Evolutionary conservation across 345 rosid species (phyloP).

Genomic region (Angophora floribunda): DNA sequence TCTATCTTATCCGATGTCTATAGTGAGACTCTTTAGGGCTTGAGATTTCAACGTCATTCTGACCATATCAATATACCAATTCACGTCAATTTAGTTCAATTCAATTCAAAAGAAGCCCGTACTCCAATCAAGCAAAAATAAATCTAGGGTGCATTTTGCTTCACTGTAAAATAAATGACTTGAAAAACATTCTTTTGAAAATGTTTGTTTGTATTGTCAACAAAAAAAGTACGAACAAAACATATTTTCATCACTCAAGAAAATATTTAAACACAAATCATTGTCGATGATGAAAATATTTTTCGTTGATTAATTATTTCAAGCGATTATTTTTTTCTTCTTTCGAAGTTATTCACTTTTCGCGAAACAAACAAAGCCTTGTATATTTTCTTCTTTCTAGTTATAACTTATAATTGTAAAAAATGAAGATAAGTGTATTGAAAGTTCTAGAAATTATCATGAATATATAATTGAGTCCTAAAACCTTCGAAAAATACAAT

Average conservation of each 20-base stretch:
- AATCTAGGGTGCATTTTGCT: no score
- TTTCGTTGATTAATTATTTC: no score
- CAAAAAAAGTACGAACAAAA: background rate
- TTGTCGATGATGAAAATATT: no score
- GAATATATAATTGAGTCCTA: no score
- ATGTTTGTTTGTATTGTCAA: no score
- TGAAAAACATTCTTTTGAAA: background rate
- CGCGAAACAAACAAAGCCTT: no score
- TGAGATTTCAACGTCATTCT: background rate
- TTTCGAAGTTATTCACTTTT: no score
- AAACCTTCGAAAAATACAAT: no score
- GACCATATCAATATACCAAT: background rate
- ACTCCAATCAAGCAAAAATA: no score
- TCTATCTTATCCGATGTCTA: background rate
- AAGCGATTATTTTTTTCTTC: accelerated
- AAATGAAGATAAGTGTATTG: background rate
- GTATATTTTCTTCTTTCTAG: background rate
- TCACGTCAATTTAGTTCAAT: background rate
- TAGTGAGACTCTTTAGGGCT: background rate
- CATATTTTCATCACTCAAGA: background rate
- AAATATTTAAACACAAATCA: no score
- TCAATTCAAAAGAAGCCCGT: background rate
- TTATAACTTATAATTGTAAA: background rate
- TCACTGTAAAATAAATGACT: no score
- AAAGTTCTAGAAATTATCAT: background rate